Evolutionary conservation across 108 stramenopile genomes (phyloP), one percentile per base, ranked within the genome.

Genomic region (Cyclotella choctawhatcheeana): DNA sequence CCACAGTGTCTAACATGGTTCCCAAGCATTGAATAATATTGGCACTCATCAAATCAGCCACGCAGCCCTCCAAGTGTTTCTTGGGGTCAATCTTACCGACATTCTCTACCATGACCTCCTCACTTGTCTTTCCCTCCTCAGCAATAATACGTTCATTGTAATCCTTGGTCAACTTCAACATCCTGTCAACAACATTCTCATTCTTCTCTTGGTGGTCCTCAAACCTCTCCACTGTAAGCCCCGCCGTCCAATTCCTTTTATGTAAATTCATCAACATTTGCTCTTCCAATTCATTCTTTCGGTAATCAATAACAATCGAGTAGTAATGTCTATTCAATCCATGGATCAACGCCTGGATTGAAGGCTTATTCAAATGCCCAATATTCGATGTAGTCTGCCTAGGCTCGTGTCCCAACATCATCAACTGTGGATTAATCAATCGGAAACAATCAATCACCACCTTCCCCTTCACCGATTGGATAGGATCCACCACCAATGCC

Each of bases 391-490:
- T 99, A 12, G 97, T 99, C 79, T 99, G 99, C 17, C 99, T 86
- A 0, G 98, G 98, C 80, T 98, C 97, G 50, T 97, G 94, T 52
- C 96, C 96, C 66, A 98, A 61, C 98, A 99, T 98, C 93, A 97
- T 96, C 47, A 97, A 83, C 76, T 99, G 98, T 0, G 96, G 97
- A 85, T 98, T 97, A 84, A 99, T 99, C 50, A 98, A 72, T 26
- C 99, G 95, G 74, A 99, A 99, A 67, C 97, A 98, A 73, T 99
- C 99, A 77, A 99, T 99, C 35, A 99, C 99, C 8, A 99, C 99
- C 83, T 99, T 99, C 12, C 98, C 99, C 90, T 99, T 99, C 72
- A 99, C 99, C 71, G 88, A 90, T 79, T 99, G 98, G 73, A 99
- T 96, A 29, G 99, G 99, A 81, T 99, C 99, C 30, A 99, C 94